Base-by-base conservation (phyloP, 1,284 basidiomycete species). In the Coniferiporia weirii region DNA sequence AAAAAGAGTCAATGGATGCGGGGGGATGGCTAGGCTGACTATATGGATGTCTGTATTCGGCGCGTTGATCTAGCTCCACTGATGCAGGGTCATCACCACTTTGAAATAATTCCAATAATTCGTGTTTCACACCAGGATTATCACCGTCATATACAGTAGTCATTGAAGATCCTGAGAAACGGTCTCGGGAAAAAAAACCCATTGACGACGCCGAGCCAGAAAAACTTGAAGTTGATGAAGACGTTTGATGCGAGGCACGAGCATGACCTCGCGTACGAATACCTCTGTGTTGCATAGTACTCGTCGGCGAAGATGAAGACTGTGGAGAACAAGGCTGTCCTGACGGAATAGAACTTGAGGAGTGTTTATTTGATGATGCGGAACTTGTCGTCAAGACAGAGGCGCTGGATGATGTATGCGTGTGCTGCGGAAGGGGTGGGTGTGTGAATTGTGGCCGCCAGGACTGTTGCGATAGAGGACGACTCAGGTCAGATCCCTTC, bases 101-200 rank as follows among this genome's bases (percentile, higher is more conserved):
- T 6, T 44, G 57, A 34, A 19, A 36, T 19, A 4, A 2, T n/a
- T 52, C 57, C 17, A 19, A 36, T 19, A 4, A 2, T n/a, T 52
- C 57, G 27, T 51, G 17, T 46, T 46, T 46, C 17, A n/a, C 19
- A 20, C 19, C 53, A 27, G 43, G 20, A 13, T 61, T 54, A 36
- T 50, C 51, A 43, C 52, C 55, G 34, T 53, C 55, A 32, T 22
- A 43, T 8, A 53, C 60, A 45, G 56, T 58, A 19, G 60, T 61
- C 52, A 57, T 58, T 12, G 60, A 58, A 19, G 56, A 58, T 27
- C 45, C 52, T 19, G 60, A 61, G 9, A 56, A 61, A 20, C 46
- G 46, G n/a, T 34, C 35, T 20, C 19, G 22, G 7, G 51, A 54
- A 13, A 38, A 46, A 6, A 38, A 46, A 6, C 56, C 38, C 52